Conservation (phyloP, 352 stramenopile species). For the Phytophthora niederhauseri region DNA sequence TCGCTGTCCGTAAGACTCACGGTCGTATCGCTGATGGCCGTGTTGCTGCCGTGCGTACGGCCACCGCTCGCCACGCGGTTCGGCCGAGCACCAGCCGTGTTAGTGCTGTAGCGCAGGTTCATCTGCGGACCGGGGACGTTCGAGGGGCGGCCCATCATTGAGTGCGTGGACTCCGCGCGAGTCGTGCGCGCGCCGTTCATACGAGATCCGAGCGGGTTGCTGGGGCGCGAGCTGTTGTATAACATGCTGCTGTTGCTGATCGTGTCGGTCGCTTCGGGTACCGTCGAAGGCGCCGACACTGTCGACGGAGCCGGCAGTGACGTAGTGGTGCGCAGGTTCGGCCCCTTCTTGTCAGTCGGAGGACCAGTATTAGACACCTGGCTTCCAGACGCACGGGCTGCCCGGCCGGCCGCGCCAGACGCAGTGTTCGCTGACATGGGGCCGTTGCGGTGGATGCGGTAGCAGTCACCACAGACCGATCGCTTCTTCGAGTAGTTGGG, state of each 20-base stretch:
- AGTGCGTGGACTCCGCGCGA: conserved; percentile 59
- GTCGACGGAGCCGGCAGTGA: conserved; percentile 32
- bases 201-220: conserved; percentile 27
- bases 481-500: conserved; percentile 69
- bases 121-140: conserved; percentile 50
- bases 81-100: conserved; percentile 31
- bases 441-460: conserved; percentile 63
- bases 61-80: conserved; percentile 24
- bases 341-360: conserved; percentile 33
- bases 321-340: conserved; percentile 20
- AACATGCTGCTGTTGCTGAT: conserved; percentile 39
- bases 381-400: conserved; percentile 30
- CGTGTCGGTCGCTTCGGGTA: conserved; percentile 33
- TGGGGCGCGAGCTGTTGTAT: conserved; percentile 27
- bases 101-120: conserved; percentile 59
- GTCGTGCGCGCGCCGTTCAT: conserved; percentile 32
- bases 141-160: conserved; percentile 48
- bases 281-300: conserved; percentile 30
- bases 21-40: conserved; percentile 54
- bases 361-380: conserved; percentile 31
- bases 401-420: conserved; percentile 25
- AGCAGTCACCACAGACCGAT: conserved; percentile 80
- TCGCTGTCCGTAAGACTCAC: conserved; percentile 61
- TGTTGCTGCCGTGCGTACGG: conserved; percentile 42
- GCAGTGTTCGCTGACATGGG: conserved; percentile 47